Percentiles rank a stretch among this genome's conserved stretches.
phyloP scores from a whole-genome alignment of 495 filamentous ascomycete genomes.

The Lasiosphaeria ovina region DNA sequence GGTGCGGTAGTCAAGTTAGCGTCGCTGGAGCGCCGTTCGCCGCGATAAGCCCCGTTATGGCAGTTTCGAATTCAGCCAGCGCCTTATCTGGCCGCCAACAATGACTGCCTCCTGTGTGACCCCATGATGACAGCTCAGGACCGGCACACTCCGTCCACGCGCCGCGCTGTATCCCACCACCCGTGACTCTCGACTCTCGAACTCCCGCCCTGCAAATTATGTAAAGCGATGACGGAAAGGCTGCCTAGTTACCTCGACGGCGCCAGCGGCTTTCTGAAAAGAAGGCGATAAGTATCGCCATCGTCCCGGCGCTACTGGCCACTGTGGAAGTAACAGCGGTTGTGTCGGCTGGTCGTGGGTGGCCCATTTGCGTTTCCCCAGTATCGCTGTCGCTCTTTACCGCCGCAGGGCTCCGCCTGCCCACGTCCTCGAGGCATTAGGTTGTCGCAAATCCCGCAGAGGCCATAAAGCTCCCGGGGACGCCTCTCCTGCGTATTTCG shows the following conservation, averaged over 20 bases:
- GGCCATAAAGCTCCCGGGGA: too few species aligned
- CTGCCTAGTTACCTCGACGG: neutral
- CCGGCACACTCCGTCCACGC: neutral
- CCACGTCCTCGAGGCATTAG: too few species aligned
- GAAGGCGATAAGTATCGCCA: neutral
- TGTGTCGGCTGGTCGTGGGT: neutral
- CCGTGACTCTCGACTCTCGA: neutral
- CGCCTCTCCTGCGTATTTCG: too few species aligned
- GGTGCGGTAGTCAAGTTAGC: neutral
- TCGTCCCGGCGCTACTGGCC: too few species aligned
- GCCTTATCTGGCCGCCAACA: neutral
- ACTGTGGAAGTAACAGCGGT: neutral
- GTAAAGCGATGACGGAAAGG: constrained; percentile 10
- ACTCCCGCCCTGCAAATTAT: constrained; percentile 2
- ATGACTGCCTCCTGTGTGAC: neutral
- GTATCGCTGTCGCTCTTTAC: neutral
- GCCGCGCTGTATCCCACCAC: neutral
- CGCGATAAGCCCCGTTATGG: neutral
- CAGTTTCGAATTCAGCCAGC: neutral
- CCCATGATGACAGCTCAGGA: neutral
- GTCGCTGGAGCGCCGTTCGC: neutral
- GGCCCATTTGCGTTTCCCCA: too few species aligned
- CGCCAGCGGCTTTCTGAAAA: neutral
- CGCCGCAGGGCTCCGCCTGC: too few species aligned
- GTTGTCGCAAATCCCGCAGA: too few species aligned